Conservation (phyloP, 1,139 yeast species). For the Candida sp. region DNA sequence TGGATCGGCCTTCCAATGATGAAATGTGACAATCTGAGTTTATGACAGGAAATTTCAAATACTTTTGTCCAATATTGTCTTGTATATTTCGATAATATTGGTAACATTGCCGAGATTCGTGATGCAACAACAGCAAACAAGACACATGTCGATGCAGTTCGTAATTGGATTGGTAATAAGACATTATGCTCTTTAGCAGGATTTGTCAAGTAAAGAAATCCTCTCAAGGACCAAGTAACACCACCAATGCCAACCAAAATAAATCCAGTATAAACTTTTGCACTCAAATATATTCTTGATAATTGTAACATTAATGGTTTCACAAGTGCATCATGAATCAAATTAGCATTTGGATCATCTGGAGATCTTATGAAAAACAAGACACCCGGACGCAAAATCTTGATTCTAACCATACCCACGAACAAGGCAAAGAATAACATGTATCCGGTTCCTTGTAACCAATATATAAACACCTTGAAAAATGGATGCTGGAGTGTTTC, state of each 20-base stretch:
- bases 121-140: conserved; percentile 7
- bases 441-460: conserved; percentile 80
- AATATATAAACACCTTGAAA: conserved; percentile 37
- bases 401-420: conserved; percentile 76
- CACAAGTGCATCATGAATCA: conserved; percentile 85
- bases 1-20: conserved; percentile 67
- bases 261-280: conserved; percentile 69
- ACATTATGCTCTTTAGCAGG: conserved; percentile 15
- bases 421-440: conserved; percentile 87
- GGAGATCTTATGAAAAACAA: conserved; percentile 90
- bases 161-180: conserved; percentile 23
- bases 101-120: conserved; percentile 9
- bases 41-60: conserved; percentile 54
- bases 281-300: conserved; percentile 72
- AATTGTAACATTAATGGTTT: conserved; percentile 72
- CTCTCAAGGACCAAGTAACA: conserved; percentile 52
- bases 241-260: conserved; percentile 76
- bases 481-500: conserved; percentile 19
- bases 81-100: conserved; percentile 29
- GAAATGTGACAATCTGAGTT: conserved; percentile 74
- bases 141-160: conserved; percentile 8
- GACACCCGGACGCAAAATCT: conserved; percentile 83
- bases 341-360: conserved; percentile 86
- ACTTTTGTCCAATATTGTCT: conserved; percentile 60
- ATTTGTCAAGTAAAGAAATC: conserved; percentile 18